Evolutionary conservation across 2,329 filamentous ascomycete genomes (phyloP), one percentile per base, ranked within the genome.

Genomic region (Paraphoma sp.): DNA sequence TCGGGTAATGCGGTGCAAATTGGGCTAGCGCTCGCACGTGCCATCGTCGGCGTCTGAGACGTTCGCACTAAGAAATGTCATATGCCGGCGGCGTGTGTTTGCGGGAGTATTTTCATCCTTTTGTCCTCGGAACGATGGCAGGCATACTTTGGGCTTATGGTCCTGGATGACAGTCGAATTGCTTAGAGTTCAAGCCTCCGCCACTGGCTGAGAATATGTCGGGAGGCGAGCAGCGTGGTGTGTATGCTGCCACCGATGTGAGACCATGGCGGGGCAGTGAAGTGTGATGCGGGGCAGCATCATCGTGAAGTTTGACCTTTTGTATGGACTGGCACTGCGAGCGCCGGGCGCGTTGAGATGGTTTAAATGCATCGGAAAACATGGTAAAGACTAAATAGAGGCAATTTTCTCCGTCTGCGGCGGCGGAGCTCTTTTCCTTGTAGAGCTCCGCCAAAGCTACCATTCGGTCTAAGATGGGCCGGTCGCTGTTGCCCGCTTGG

Each of bases 391-490:
- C 33, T 36, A 6, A 36, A 36, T 10, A 36, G 48, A 47, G 51
- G 56, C 46, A 56, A 58, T 56, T 62, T 66, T 54, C 56, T 43
- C 59, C 56, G 53, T 42, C n/a, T 23, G 38, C 17, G 28, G 50
- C 36, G 23, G 51, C 29, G 46, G 18, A 46, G 7, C 33, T 36
- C 33, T 7, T 6, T 36, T 36, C 33, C 33, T 36, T 14, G 9
- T 36, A 14, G 33, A 36, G 33, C 33, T 36, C 33, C 33, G 33
- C 33, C 33, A 36, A 10, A 36, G 33, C 33, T 36, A 36, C 10
- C 33, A 31, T 51, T 67, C 66, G 68, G 67, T 61, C 60, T 59
- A 62, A 67, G 59, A 60, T 67, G 55, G 33, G 46, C 66, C 65
- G 67, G 56, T 42, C 43, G 48, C 51, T 41, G 48, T 54, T 57